Base-by-base conservation (phyloP, 345 rosid genomes). In the Geranium rotundifolium region DNA sequence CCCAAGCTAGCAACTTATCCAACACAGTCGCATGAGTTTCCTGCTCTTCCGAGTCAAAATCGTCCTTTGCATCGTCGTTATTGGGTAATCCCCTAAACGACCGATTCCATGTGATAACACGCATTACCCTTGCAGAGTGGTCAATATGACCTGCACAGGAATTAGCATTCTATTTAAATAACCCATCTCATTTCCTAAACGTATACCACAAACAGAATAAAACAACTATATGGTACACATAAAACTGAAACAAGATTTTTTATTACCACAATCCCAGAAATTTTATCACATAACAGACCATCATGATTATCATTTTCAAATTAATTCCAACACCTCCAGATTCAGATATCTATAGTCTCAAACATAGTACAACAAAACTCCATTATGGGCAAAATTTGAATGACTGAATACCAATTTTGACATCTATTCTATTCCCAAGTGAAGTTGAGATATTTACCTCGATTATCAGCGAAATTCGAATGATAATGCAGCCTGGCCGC, bases 1-100 rank as follows among this genome's bases (percentile, higher is more conserved):
- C 96, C 99, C 99, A 93, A 4, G 97, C 99, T 57, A 90, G 79
- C 84, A 93, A 80, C 69, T 93, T 93, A 73, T 93, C 97, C 85
- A 93, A 83, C 58, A 93, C 89, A 30, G 96, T 86, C 54, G 99
- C 99, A 70, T 90, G 97, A 61, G 97, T 93, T 83, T 90, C 95
- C 65, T 88, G 66, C 69, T 85, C 96, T 61, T 84, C 97, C 0
- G 77, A 70, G 66, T 88, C 97, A 16, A 82, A 82, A 70, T 90
- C 89, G 74, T 90, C 96, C 69, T 81, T 90, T 29, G 58, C 82
- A 69, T 76, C 79, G 68, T 82, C 91, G 61, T 70, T 61, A 72
- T 69, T 69, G 3, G 72, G 81, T 27, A 80, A 0, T 62, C 97
- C 92, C 79, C 70, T 75, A 65, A 90, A 86, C 19, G 97, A 93